These are phyloP conservation scores for Linnemannia zychae DNA, from an alignment of 192 early-diverging fungal genomes.

Conservation along the genomic window DNA sequence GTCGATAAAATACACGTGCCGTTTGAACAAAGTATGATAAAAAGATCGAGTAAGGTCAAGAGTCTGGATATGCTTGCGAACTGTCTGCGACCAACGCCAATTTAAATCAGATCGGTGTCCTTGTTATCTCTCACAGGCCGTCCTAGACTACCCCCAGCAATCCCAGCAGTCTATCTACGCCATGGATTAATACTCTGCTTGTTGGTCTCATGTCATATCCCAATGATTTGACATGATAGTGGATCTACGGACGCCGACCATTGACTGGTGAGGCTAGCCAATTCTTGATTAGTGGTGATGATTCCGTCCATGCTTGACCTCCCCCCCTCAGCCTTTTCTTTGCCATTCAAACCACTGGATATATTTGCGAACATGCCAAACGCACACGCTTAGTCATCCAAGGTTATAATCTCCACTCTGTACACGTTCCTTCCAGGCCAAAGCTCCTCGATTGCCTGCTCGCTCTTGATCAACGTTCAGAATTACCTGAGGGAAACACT, in stretches of 20 bases:
- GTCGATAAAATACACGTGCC: no score
- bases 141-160: no score
- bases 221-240: no score
- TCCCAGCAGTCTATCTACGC: no score
- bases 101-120: no score
- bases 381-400: slow-evolving; percentile 25
- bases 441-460: slow-evolving; percentile 12
- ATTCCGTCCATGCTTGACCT: background rate
- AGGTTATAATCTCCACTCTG: slow-evolving; percentile 18
- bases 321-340: background rate
- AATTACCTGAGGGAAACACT: slow-evolving; percentile 4
- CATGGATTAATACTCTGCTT: no score
- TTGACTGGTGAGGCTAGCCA: background rate
- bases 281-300: background rate
- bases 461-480: slow-evolving; percentile 10
- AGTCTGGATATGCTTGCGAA: no score
- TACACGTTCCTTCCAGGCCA: slow-evolving; percentile 7
- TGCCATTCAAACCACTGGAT: slow-evolving; percentile 8
- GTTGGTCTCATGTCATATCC: no score
- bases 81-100: no score
- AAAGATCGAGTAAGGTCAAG: no score
- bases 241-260: background rate
- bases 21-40: no score
- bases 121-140: no score
- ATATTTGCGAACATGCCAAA: slow-evolving; percentile 16